Conservation (phyloP, 2,329 filamentous ascomycete genomes). For the Endothia cerciana region DNA sequence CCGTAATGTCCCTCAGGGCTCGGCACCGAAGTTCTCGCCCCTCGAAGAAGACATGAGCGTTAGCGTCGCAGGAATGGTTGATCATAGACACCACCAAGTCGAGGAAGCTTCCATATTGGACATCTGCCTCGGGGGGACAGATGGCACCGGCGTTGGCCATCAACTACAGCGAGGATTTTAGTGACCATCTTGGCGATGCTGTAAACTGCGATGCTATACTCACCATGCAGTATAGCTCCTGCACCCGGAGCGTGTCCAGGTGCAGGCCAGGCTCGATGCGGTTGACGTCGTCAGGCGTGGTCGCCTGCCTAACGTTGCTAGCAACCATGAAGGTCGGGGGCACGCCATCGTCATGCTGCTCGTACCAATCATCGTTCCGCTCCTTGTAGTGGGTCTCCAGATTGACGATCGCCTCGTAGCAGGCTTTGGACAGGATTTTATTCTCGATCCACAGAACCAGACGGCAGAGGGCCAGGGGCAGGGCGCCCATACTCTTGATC, state of each 20-base stretch:
- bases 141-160: slow-evolving; percentile 35
- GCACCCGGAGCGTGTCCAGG: slow-evolving; percentile 7
- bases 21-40: slow-evolving; percentile 38
- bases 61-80: slow-evolving; percentile 44
- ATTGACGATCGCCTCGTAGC: slow-evolving; percentile 29
- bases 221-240: slow-evolving; percentile 32
- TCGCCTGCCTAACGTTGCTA: slow-evolving; percentile 23
- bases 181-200: background rate
- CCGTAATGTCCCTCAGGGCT: slow-evolving; percentile 36
- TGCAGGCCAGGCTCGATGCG: background rate
- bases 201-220: slow-evolving; percentile 1
- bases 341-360: slow-evolving; percentile 19
- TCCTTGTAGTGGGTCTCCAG: slow-evolving; percentile 36
- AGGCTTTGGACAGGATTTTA: slow-evolving; percentile 27
- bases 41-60: slow-evolving; percentile 40
- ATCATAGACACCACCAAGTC: slow-evolving; percentile 38
- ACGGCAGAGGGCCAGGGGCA: slow-evolving; percentile 34
- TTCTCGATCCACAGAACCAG: slow-evolving; percentile 35
- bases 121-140: slow-evolving; percentile 30
- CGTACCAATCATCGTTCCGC: slow-evolving; percentile 27
- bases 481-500: slow-evolving; percentile 25
- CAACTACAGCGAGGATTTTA: slow-evolving; percentile 30
- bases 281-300: slow-evolving; percentile 18
- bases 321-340: slow-evolving; percentile 24
- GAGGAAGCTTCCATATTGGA: slow-evolving; percentile 36